Evolutionary conservation across 331 rosid genomes (phyloP).

Genomic region (Acacia pycnantha): DNA sequence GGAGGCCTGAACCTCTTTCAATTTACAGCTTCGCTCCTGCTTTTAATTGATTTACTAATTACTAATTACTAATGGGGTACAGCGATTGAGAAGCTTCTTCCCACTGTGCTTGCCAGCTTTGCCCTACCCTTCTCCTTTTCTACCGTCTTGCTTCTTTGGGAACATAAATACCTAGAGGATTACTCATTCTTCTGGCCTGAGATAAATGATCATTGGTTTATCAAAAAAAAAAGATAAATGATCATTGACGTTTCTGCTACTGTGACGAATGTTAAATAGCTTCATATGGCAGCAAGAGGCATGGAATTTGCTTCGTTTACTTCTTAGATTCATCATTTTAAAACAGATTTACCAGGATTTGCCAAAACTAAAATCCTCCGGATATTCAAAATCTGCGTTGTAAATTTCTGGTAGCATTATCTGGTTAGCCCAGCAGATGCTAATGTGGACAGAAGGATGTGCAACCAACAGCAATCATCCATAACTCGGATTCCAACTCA

Average conservation of each 20-base stretch:
- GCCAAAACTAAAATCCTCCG: neutral
- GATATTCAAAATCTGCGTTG: neutral
- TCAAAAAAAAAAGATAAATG: no score
- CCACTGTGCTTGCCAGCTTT: neutral
- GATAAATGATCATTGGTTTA: no score
- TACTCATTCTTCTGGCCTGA: neutral
- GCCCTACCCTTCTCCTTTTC: no score
- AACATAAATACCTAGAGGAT: no score
- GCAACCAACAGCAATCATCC: neutral
- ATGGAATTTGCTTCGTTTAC: no score
- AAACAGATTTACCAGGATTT: neutral
- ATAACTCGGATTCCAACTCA: neutral
- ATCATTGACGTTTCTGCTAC: no score
- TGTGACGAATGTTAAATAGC: neutral
- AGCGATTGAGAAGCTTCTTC: neutral
- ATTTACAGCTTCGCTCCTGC: no score
- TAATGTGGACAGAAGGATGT: neutral
- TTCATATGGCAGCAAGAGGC: neutral
- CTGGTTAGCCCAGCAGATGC: neutral
- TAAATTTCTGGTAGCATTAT: neutral
- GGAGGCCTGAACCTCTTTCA: no score
- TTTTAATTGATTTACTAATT: neutral
- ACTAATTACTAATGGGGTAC: neutral
- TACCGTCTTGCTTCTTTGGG: neutral
- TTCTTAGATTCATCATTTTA: no score